These are phyloP conservation scores for Petunia hybrid DNA, from an alignment of 305 asterid genomes.

Conservation along the genomic window DNA sequence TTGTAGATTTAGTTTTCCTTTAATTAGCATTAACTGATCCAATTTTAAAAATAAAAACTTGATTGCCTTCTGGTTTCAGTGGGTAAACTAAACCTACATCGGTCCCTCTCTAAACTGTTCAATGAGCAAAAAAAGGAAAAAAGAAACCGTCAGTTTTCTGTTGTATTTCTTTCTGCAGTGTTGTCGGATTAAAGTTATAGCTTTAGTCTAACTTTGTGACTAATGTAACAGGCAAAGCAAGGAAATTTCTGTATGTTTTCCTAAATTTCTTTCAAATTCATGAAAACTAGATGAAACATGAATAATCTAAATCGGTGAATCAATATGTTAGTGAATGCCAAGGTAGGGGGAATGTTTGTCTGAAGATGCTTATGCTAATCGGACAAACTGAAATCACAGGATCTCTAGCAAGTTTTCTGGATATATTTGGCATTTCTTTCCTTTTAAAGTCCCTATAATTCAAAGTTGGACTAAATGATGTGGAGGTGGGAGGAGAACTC, in stretches of 20 bases:
- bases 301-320: not conserved
- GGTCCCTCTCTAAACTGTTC: not conserved
- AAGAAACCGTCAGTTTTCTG: not conserved
- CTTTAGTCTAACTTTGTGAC: constrained; percentile 8
- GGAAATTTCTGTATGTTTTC: not conserved
- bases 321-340: not conserved
- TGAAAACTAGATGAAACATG: not conserved
- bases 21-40: not conserved
- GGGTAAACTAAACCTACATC: not conserved
- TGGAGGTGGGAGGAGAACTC: not conserved
- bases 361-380: constrained; percentile 6
- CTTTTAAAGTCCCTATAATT: not conserved
- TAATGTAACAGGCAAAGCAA: not conserved
- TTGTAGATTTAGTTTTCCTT: not conserved
- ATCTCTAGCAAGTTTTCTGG: not conserved
- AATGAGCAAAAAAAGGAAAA: not conserved
- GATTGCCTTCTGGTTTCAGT: not conserved
- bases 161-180: not conserved
- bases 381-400: not conserved
- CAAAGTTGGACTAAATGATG: not conserved
- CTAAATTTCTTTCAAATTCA: not conserved
- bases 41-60: not conserved
- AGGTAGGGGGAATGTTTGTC: not conserved
- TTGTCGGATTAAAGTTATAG: not conserved
- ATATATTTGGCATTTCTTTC: not conserved